Evolutionary conservation across 176 grass and related monocot genomes (phyloP), one percentile per base, ranked within the genome.

Genomic region (Chloris gayana): DNA sequence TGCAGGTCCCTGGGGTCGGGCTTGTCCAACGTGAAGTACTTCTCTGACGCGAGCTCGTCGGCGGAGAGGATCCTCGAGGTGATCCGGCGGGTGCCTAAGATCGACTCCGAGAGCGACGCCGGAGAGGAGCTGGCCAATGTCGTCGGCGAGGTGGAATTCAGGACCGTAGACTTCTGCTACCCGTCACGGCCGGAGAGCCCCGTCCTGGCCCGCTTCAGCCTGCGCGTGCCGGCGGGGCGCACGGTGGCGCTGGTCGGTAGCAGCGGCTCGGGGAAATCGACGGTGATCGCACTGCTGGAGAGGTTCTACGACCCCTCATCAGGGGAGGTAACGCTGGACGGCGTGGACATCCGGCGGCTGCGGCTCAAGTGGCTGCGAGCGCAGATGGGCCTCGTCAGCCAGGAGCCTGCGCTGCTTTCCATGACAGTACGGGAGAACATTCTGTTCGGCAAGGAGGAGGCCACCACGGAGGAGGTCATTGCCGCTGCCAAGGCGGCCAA

Each of bases 351-450:
- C 84, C 81, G 87, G 75, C 84, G 51, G 80, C 88, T 99, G 11
- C 78, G 87, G 34, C 96, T 99, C 53, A 95, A 99, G 69, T 95
- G 96, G 96, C 73, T 99, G 69, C 83, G 96, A 50, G 73, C 88
- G 11, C 96, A 93, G 82, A 95, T 99, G 67, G 96, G 96, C 12
- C 84, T 99, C 17, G 96, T 99, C 5, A 99, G 93, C 86, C 96
- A 99, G 67, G 96, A 99, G 83, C 96, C 96, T 27, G 96, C 96
- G 46, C 86, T 99, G 57, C 93, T 99, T 65, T 92, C 96, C 11
- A 95, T 93, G 53, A 89, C 92, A 4, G 95, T 99, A 46, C 70
- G 72, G 70, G 93, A 99, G 85, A 99, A 99, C 81, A 91, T 99
- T 59, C 37, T 99, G 81, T 95, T 99, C 34, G 96, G 96, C 29